phyloP scores from a whole-genome alignment of 148 eudicot genomes.

The Vaccinium vitisidaea region DNA sequence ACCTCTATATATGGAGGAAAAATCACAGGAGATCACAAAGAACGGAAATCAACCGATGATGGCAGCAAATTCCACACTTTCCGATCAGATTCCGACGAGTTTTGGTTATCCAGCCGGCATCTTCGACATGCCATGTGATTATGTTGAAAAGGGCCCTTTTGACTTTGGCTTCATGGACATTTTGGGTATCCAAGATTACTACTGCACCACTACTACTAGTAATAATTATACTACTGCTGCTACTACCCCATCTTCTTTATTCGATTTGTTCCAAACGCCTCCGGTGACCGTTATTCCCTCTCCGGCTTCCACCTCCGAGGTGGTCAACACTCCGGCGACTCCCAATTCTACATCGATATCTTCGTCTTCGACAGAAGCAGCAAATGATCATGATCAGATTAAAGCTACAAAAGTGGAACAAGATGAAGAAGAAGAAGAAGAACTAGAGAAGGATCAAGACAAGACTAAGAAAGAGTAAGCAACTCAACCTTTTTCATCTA shows the following conservation, averaged over 20 bases:
- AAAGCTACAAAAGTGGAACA: slow-evolving; percentile 21
- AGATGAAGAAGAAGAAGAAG: slow-evolving; percentile 29
- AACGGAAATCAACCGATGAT: slow-evolving; percentile 13
- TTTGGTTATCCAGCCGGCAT: slow-evolving; percentile 17
- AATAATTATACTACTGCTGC: background rate
- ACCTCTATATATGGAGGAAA: slow-evolving; percentile 28
- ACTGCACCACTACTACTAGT: background rate
- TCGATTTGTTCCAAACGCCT: slow-evolving; percentile 35
- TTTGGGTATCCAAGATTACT: slow-evolving; percentile 32
- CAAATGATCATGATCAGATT: slow-evolving; percentile 22
- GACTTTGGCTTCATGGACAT: slow-evolving; percentile 38
- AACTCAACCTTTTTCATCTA: background rate
- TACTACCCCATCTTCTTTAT: slow-evolving; percentile 25
- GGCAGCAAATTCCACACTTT: slow-evolving; percentile 23
- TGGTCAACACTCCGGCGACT: slow-evolving; percentile 53
- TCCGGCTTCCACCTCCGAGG: slow-evolving; percentile 33
- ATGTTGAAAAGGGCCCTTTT: slow-evolving; percentile 17
- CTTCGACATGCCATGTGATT: slow-evolving; percentile 24
- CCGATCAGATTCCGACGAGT: slow-evolving; percentile 29
- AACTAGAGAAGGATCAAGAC: slow-evolving; percentile 31
- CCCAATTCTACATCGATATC: slow-evolving; percentile 63
- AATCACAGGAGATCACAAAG: slow-evolving; percentile 5
- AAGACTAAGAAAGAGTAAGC: slow-evolving; percentile 60
- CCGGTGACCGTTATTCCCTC: slow-evolving; percentile 8
- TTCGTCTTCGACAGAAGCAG: slow-evolving; percentile 55